Evolutionary conservation across 495 filamentous ascomycete species (phyloP).

Genomic region (Penicillium parvum): DNA sequence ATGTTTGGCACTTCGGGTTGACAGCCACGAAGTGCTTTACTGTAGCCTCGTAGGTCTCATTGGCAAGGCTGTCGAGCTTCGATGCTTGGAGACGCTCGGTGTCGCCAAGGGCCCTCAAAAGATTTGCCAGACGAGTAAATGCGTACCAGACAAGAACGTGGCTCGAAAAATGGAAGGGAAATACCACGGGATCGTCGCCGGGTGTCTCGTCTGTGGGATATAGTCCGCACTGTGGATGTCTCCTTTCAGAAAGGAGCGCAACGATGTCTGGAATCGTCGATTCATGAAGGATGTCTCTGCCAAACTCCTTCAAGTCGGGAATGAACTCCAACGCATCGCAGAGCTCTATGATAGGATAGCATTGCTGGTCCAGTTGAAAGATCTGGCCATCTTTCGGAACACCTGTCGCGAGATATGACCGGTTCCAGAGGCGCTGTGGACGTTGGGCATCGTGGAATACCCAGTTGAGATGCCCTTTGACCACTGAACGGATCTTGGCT

Average conservation of each 20-base stretch:
- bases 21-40: neutral
- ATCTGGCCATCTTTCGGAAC: constrained; percentile 1
- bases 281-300: neutral
- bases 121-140: neutral
- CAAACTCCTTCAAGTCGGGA: neutral
- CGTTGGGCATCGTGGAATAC: constrained; percentile 1
- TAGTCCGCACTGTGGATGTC: neutral
- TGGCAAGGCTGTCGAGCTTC: neutral
- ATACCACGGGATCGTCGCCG: neutral
- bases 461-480: constrained; percentile 3
- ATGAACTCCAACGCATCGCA: neutral
- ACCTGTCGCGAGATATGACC: constrained; percentile 1
- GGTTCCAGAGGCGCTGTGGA: constrained; percentile 1
- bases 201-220: constrained; percentile 3
- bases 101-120: neutral
- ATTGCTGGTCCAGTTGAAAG: constrained; percentile 3
- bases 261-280: neutral
- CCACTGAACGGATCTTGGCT: neutral
- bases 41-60: neutral
- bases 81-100: neutral
- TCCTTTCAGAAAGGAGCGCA: neutral
- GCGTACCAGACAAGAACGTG: neutral
- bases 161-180: neutral
- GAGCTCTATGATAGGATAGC: neutral
- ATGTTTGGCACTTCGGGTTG: neutral